Evolutionary conservation across 208 protist species (phyloP).

Genomic region (Leishmania gerbilli): DNA sequence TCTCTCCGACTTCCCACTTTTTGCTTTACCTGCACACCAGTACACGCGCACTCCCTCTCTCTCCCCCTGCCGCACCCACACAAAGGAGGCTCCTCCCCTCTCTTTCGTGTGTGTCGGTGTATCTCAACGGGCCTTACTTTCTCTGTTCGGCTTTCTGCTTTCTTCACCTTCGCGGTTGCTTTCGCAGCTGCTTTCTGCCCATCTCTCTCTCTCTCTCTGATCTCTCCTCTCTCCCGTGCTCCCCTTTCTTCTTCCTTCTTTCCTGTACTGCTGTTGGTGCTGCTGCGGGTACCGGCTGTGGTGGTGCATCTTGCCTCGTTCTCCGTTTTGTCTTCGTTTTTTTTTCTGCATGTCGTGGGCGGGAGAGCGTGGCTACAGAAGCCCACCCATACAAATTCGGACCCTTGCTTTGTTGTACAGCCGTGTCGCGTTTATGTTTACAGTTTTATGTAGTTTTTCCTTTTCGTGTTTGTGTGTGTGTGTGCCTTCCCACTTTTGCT

Average conservation of each 20-base stretch:
- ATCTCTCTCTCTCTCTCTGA: not conserved
- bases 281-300: not conserved
- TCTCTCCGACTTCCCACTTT: not conserved
- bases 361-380: not conserved
- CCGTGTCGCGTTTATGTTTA: not conserved
- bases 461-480: not conserved
- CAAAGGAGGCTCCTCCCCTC: not conserved
- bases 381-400: not conserved
- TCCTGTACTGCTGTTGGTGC: not conserved
- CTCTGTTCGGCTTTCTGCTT: not conserved
- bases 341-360: not conserved
- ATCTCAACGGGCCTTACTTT: not conserved
- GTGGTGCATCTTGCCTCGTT: not conserved
- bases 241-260: not conserved
- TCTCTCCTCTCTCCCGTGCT: not conserved
- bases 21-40: not conserved
- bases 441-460: not conserved
- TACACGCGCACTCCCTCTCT: not conserved
- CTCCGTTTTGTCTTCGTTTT: not conserved
- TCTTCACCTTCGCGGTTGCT: not conserved
- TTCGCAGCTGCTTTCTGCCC: constrained; percentile 14
- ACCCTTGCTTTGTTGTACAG: not conserved
- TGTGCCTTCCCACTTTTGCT: not conserved
- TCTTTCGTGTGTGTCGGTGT: not conserved
- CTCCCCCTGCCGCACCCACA: not conserved